Base-by-base conservation (phyloP, 495 filamentous ascomycete genomes). In the Aspergillus asperescens region DNA sequence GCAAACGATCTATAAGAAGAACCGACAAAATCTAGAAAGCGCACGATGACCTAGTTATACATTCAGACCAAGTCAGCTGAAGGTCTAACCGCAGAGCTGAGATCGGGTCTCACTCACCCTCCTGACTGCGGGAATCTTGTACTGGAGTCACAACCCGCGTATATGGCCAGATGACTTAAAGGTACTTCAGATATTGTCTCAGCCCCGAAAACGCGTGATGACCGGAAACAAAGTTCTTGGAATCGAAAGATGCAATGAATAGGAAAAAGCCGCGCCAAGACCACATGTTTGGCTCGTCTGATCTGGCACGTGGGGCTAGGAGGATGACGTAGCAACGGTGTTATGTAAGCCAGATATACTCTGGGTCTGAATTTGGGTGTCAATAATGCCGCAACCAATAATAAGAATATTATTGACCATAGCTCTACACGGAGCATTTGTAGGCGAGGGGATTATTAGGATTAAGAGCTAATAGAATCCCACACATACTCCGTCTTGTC, bases 241-340 rank as follows among this genome's bases (percentile, higher is more conserved):
- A 25, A 44, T 44, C 5, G 31, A 38, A 50, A 20, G 31, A 35
- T 15, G 32, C 29, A 34, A 9, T 22, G 47, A 42, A 40, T 34
- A 48, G 34, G 40, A 18, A 35, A 55, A 39, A 35, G 22, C 22
- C 31, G 27, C 46, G 44, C 28, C 32, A 49, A 50, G 22, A 34
- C 23, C 50, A 48, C 38, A 45, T 49, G 42, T 52, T 48, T 53
- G 29, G 23, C 40, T 43, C 43, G 38, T 48, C 46, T 58, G 59
- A 62, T 55, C 23, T 51, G 59, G 60, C 60, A 59, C 60, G 60
- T 62, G 59, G 61, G 59, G 63, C 52, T n/a, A 20, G 9, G 15
- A 37, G 34, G 18, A 50, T 56, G 57, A 66, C 64, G 64, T 64
- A 47, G 43, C 32, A 32, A n/a, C n/a, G n/a, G 39, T 38, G 22